These are phyloP conservation scores for Kondoa malvinella DNA, from an alignment of 768 basidiomycete species.

Conservation along the genomic window DNA sequence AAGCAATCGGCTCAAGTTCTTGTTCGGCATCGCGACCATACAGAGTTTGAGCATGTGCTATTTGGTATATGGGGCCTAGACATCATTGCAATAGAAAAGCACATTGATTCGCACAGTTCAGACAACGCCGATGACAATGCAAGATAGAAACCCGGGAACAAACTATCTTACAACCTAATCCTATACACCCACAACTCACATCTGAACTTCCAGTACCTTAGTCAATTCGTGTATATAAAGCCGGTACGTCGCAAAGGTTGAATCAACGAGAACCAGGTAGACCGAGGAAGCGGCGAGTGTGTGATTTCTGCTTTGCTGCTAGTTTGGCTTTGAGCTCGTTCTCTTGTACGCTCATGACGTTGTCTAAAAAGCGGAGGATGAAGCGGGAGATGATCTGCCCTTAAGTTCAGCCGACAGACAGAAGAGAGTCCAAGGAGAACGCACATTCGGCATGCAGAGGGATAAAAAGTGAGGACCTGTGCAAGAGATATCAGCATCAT, in stretches of 20 bases:
- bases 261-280: not conserved
- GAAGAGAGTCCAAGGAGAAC: not conserved
- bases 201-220: too few species aligned
- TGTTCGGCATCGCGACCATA: constrained; percentile 64
- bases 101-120: too few species aligned
- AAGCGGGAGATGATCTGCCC: not conserved
- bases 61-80: constrained; percentile 30
- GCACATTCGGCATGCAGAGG: not conserved
- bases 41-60: constrained; percentile 77
- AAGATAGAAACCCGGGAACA: too few species aligned
- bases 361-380: not conserved
- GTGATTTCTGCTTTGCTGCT: not conserved
- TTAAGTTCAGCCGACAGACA: not conserved
- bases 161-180: too few species aligned
- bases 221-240: too few species aligned
- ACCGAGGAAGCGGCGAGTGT: not conserved
- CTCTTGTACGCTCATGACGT: not conserved
- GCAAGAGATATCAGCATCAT: too few species aligned
- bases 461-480: not conserved
- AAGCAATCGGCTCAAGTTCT: constrained; percentile 67
- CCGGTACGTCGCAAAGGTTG: too few species aligned
- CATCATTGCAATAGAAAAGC: not conserved
- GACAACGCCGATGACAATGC: too few species aligned
- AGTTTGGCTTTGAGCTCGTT: not conserved
- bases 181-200: too few species aligned